Percentiles rank a stretch among this genome's conserved stretches.
Conservation (phyloP, 176 grass and related monocot species). For the Oryza australiensis region DNA sequence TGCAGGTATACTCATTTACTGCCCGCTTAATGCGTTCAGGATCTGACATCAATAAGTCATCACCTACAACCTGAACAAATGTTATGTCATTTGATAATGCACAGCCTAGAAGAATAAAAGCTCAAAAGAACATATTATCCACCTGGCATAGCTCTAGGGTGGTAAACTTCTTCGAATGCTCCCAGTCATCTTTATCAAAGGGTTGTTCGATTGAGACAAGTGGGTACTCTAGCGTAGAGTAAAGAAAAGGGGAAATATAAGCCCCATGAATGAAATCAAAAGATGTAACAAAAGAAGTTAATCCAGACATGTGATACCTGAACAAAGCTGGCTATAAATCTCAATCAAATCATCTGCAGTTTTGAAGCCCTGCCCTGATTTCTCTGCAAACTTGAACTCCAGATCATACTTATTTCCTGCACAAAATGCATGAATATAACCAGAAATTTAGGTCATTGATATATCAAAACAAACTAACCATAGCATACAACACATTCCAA, state of each 20-base stretch:
- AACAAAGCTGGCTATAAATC: slow-evolving; percentile 84
- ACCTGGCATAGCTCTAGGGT: slow-evolving; percentile 86
- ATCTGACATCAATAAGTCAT: slow-evolving; percentile 94
- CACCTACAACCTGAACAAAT: slow-evolving; percentile 75
- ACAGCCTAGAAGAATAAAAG: slow-evolving; percentile 10
- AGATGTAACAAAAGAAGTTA: neutral
- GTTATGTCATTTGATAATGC: slow-evolving; percentile 29
- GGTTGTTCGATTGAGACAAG: slow-evolving; percentile 88
- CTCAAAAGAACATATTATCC: slow-evolving; percentile 17
- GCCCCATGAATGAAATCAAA: slow-evolving; percentile 17
- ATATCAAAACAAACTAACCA: slow-evolving; percentile 31
- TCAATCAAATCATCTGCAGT: slow-evolving; percentile 89
- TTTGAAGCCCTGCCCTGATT: slow-evolving; percentile 79
- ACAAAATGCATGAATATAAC: slow-evolving; percentile 17
- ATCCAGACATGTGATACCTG: slow-evolving; percentile 56
- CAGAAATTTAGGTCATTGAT: neutral
- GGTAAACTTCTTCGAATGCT: slow-evolving; percentile 87
- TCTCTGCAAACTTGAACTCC: slow-evolving; percentile 71
- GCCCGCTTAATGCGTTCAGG: slow-evolving; percentile 84
- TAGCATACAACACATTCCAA: neutral
- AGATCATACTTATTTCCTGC: slow-evolving; percentile 97
- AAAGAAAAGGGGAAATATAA: slow-evolving; percentile 14
- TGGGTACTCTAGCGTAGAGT: slow-evolving; percentile 71
- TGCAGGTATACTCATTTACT: slow-evolving; percentile 87
- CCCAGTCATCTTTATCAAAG: slow-evolving; percentile 99